phyloP scores from a whole-genome alignment of 148 eudicot species.

The Cornus suecica region DNA sequence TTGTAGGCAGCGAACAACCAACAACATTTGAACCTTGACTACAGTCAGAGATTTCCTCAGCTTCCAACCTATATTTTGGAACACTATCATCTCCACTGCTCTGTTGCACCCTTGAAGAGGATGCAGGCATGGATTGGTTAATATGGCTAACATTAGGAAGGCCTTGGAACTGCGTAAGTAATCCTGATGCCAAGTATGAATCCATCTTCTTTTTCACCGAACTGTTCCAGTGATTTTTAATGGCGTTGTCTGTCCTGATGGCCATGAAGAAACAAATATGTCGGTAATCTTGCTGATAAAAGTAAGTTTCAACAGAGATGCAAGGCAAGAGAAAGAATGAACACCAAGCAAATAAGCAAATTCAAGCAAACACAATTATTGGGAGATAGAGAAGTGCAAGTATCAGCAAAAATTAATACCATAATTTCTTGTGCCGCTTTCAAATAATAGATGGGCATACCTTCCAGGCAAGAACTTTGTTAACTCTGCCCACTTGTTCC shows the following conservation, averaged over 20 bases:
- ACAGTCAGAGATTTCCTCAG: constrained; percentile 69
- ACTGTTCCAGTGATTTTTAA: constrained; percentile 98
- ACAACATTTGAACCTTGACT: constrained; percentile 59
- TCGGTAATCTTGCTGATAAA: constrained; percentile 19
- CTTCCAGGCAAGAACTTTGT: constrained; percentile 89
- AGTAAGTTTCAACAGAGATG: not conserved
- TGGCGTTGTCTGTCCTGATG: constrained; percentile 93
- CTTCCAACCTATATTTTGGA: constrained; percentile 50
- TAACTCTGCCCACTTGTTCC: constrained; percentile 98
- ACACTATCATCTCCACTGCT: constrained; percentile 35
- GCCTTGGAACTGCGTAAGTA: constrained; percentile 74
- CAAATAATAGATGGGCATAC: constrained; percentile 26
- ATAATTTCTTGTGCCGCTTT: not conserved
- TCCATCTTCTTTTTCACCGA: constrained; percentile 95
- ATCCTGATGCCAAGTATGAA: constrained; percentile 75
- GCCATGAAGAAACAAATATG: constrained; percentile 20
- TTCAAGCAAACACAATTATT: not conserved
- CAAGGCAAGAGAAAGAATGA: not conserved
- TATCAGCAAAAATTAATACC: not conserved
- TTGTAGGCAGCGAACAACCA: constrained; percentile 53
- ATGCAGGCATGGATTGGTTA: constrained; percentile 44
- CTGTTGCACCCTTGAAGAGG: constrained; percentile 33
- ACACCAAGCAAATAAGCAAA: not conserved
- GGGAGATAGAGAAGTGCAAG: not conserved
- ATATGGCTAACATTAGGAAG: constrained; percentile 46